These are phyloP conservation scores for Gastrodia elata DNA, from an alignment of 106 monocot species.

Conservation along the genomic window DNA sequence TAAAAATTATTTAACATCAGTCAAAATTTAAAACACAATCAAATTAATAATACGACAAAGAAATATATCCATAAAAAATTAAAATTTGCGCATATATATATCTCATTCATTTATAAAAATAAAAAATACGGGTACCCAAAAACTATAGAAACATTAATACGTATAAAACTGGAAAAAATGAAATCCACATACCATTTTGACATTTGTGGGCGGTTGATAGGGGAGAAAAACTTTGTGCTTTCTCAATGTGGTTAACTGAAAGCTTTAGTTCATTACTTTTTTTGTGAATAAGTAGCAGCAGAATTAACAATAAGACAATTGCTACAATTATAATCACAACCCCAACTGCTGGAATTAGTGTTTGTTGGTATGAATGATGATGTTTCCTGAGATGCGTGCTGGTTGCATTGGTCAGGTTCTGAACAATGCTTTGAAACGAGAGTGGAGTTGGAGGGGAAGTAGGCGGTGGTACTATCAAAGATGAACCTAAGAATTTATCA, in stretches of 20 bases:
- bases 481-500: conserved; percentile 28
- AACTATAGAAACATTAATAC: neutral
- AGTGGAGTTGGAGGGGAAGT: conserved; percentile 36
- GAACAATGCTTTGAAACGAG: conserved; percentile 30
- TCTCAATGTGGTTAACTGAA: conserved; percentile 18
- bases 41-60: neutral
- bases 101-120: neutral
- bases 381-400: conserved; percentile 17
- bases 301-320: conserved; percentile 37
- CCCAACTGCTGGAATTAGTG: conserved; percentile 50
- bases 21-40: neutral
- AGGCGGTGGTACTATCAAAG: conserved; percentile 15
- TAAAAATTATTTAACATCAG: neutral
- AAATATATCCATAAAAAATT: neutral
- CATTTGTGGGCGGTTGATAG: conserved; percentile 29
- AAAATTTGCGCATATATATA: neutral
- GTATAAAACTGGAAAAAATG: neutral
- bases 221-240: conserved; percentile 30
- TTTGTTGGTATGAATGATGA: conserved; percentile 23
- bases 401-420: conserved; percentile 21
- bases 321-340: conserved; percentile 46
- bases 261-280: conserved; percentile 63
- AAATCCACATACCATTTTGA: conserved; percentile 47
- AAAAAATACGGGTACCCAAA: neutral
- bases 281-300: conserved; percentile 57